Evolutionary conservation across 2,329 filamentous ascomycete genomes (phyloP), one percentile per base, ranked within the genome.

Genomic region (Alternaria ventricosa): DNA sequence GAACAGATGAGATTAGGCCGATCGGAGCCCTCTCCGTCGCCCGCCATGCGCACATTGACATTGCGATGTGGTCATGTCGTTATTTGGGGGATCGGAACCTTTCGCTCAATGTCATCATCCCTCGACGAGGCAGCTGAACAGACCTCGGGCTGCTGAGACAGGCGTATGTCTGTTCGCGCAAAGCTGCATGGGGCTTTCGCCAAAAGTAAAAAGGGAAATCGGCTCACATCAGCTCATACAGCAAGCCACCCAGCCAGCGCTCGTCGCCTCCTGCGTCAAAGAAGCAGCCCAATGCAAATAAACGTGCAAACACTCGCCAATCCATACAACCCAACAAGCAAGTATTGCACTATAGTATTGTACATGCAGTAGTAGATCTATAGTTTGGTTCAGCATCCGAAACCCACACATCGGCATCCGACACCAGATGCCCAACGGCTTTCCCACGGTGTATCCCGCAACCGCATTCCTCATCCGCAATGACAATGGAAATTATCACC

Each of bases 1-100:
- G 43, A 45, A 45, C 43, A 45, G 46, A 47, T 43, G 56, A 57
- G 57, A 66, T 66, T 60, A 28, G 44, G 44, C 53, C 53, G 49
- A 30, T 62, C 50, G 43, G 49, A 53, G 49, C 20, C 7, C 9
- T 25, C 28, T 33, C 49, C 49, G 49, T 64, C 27, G 18, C 30
- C n/a, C 51, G 30, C 25, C 9, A 49, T 25, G 51, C 25, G 25
- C 28, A 54, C 43, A 22, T 8, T n/a, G 53, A 20, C 36, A 33
- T 13, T 46, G 22, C 44, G 12, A 46, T 51, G 49, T 36, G 49
- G 49, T 36, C 49, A 51, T 51, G 20, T 28, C 49, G 49, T 51
- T 28, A 36, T 53, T 41, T 25, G 25, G 20, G 49, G 33, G 20
- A 53, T 36, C 20, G 28, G 30, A 20, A 30, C 28, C 13, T 33